These are phyloP conservation scores for Dendrobium huoshanense DNA, from an alignment of 106 monocot species.

Conservation along the genomic window DNA sequence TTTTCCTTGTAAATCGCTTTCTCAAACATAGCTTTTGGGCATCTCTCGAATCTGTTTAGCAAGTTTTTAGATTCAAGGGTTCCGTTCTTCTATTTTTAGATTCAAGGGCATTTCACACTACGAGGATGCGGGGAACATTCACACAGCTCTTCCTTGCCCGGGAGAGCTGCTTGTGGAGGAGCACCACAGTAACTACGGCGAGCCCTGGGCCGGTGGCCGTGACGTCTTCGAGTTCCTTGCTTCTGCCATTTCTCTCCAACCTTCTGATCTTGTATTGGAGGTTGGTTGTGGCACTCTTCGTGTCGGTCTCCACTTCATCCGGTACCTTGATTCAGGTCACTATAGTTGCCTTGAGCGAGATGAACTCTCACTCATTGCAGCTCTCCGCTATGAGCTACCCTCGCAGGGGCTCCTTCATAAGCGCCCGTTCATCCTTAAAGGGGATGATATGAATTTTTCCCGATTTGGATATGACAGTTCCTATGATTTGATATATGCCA, in stretches of 20 bases:
- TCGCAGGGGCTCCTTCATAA: constrained; percentile 78
- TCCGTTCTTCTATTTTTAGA: constrained; percentile 10
- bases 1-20: not conserved
- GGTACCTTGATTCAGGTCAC: constrained; percentile 46
- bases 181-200: constrained; percentile 98
- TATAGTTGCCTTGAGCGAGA: constrained; percentile 89
- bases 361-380: constrained; percentile 79
- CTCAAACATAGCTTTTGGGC: not conserved
- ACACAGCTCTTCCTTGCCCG: constrained; percentile 72
- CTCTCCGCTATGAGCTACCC: constrained; percentile 81
- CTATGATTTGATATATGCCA: constrained; percentile 86
- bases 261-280: constrained; percentile 76
- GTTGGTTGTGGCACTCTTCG: constrained; percentile 94
- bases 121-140: constrained; percentile 30
- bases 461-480: constrained; percentile 28
- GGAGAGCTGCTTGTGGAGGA: constrained; percentile 86
- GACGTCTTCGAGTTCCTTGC: constrained; percentile 96
- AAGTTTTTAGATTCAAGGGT: constrained; percentile 49
- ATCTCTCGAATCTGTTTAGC: not conserved
- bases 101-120: constrained; percentile 92
- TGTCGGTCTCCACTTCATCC: constrained; percentile 87
- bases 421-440: constrained; percentile 67
- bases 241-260: constrained; percentile 31
- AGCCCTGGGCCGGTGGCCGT: constrained; percentile 96
- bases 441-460: constrained; percentile 83